A percentile compares a stretch with the other conserved stretches of the same genome.
phyloP scores from a whole-genome alignment of 371 early-diverging fungal genomes.

The Actinomortierella ambigua region DNA sequence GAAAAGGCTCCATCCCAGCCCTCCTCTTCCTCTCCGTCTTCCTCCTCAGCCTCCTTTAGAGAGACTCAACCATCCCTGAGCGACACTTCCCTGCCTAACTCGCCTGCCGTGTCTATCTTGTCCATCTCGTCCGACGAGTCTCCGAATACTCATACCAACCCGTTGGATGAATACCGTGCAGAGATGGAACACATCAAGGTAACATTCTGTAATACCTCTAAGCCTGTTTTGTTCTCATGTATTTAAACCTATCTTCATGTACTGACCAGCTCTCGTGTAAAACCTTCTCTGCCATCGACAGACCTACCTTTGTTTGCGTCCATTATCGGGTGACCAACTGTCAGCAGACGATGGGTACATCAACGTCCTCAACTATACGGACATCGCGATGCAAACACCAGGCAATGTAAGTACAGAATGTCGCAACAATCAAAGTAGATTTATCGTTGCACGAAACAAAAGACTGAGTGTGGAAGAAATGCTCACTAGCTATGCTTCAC shows the following conservation, averaged over 20 bases:
- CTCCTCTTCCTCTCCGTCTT: too few relatives aligned
- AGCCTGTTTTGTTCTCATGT: neutral
- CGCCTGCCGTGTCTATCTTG: constrained; percentile 21
- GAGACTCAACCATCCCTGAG: constrained; percentile 20
- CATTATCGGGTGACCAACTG: constrained; percentile 22
- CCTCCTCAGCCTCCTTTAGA: too few relatives aligned
- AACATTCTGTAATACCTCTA: too few relatives aligned
- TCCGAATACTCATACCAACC: too few relatives aligned
- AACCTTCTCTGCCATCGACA: constrained; percentile 8
- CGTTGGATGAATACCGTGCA: constrained; percentile 36
- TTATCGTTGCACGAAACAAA: neutral
- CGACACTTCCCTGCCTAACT: constrained; percentile 30
- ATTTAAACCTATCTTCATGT: constrained; percentile 6
- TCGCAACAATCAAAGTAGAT: too few relatives aligned
- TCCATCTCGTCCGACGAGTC: constrained; percentile 1
- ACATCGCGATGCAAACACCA: constrained; percentile 44
- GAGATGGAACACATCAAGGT: constrained; percentile 55
- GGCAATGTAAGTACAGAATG: constrained; percentile 10
- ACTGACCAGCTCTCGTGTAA: constrained; percentile 35
- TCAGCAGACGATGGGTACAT: constrained; percentile 1
- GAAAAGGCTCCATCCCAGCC: constrained; percentile 3
- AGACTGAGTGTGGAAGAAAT: neutral
- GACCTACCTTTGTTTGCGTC: constrained; percentile 56
- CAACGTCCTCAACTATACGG: constrained; percentile 43
- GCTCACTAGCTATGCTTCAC: too few relatives aligned